Evolutionary conservation across 164 flowering plant species (phyloP).

Genomic region (Paratinospora sagittata): DNA sequence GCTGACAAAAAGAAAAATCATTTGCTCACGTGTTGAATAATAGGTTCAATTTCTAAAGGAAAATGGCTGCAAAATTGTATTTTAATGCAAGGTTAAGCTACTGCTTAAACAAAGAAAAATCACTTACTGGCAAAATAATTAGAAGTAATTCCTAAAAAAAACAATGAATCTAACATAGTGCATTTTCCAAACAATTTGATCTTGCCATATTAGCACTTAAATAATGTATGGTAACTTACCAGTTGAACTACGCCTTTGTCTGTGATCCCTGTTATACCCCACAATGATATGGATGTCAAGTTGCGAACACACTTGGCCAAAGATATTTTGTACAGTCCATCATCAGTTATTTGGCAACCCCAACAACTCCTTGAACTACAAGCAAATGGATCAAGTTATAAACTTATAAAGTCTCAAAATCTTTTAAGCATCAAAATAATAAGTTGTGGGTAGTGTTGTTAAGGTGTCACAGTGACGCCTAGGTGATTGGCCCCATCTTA

Average conservation of each 20-base stretch:
- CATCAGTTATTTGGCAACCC: conserved; percentile 95
- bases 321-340: conserved; percentile 63
- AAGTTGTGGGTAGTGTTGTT: neutral
- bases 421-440: neutral
- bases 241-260: conserved; percentile 79
- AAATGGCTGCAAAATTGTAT: no score
- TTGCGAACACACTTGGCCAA: conserved; percentile 72
- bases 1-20: no score
- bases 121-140: neutral
- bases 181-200: neutral
- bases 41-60: no score
- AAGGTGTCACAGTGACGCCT: no score
- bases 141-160: neutral
- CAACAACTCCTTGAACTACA: conserved; percentile 86
- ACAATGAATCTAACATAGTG: neutral
- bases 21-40: no score
- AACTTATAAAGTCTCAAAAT: neutral
- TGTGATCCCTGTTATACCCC: conserved; percentile 90
- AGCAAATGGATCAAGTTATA: conserved; percentile 1
- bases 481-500: no score
- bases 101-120: neutral
- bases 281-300: conserved; percentile 78
- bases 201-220: neutral
- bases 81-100: no score
- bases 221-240: conserved; percentile 40